A percentile compares a stretch with the other conserved stretches of the same genome.
These are phyloP conservation scores for Cephalotrichum gorgonifer DNA, from an alignment of 2,329 filamentous ascomycete species.

Conservation along the genomic window DNA sequence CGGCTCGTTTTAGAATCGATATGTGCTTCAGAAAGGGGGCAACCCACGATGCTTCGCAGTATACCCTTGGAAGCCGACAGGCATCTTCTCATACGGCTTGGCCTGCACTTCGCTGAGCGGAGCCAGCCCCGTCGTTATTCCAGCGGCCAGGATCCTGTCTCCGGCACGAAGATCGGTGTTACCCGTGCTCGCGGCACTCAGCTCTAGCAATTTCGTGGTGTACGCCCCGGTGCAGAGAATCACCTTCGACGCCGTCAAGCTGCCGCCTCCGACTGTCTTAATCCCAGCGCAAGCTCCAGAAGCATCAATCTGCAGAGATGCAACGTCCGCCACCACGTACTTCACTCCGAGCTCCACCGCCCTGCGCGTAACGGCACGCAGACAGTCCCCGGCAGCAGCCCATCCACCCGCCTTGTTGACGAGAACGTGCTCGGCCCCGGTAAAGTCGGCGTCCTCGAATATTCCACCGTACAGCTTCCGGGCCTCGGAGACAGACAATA, in stretches of 20 bases:
- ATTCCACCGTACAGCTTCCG: slow-evolving; percentile 44
- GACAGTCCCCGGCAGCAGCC: slow-evolving; percentile 49
- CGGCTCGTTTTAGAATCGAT: background rate
- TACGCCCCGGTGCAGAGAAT: slow-evolving; percentile 47
- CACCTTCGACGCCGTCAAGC: slow-evolving; percentile 36
- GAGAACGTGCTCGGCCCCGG: slow-evolving; percentile 46
- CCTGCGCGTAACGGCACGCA: slow-evolving; percentile 42
- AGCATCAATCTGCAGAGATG: slow-evolving; percentile 33
- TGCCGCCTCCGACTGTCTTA: slow-evolving; percentile 29
- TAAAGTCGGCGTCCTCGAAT: slow-evolving; percentile 50
- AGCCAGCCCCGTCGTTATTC: slow-evolving; percentile 48
- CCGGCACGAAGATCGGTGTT: slow-evolving; percentile 37
- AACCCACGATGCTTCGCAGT: slow-evolving; percentile 23
- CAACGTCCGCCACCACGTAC: slow-evolving; percentile 44
- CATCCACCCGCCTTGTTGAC: slow-evolving; percentile 53
- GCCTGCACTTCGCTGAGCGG: slow-evolving; percentile 36
- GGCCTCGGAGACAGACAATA: slow-evolving; percentile 32
- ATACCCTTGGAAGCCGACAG: slow-evolving; percentile 33
- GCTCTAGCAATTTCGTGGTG: slow-evolving; percentile 44
- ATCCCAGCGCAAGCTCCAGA: slow-evolving; percentile 37
- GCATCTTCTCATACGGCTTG: slow-evolving; percentile 34
- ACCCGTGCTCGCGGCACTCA: slow-evolving; percentile 37
- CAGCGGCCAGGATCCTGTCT: slow-evolving; percentile 45
- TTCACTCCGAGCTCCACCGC: slow-evolving; percentile 45
- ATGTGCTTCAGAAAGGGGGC: background rate